These are phyloP conservation scores for Passiflora organensis DNA, from an alignment of 345 rosid species.

Conservation along the genomic window DNA sequence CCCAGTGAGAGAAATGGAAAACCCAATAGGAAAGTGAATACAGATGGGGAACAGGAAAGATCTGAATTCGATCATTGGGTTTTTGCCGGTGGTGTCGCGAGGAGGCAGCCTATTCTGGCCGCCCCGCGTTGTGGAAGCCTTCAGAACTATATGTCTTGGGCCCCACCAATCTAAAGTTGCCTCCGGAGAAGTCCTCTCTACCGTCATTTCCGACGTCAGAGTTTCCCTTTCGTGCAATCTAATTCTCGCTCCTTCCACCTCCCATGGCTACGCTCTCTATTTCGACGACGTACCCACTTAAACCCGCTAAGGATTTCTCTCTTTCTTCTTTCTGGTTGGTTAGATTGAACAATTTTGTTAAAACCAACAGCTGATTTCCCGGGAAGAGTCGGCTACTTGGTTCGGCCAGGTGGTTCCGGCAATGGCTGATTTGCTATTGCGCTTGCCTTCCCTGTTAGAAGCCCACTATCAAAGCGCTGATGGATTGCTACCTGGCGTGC, in stretches of 20 bases:
- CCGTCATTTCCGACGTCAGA: conserved; percentile 52
- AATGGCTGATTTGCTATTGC: conserved; percentile 56
- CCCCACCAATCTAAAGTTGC: conserved; percentile 8
- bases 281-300: conserved; percentile 54
- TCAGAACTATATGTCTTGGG: no score
- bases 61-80: no score
- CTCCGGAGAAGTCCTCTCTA: conserved; percentile 57
- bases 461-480: conserved; percentile 54
- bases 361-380: conserved; percentile 49
- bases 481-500: conserved; percentile 19
- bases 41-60: no score
- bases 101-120: no score
- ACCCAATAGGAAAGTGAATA: no score
- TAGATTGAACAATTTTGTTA: no score
- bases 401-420: conserved; percentile 58
- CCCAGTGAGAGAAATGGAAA: no score
- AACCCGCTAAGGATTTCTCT: not conserved
- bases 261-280: conserved; percentile 54
- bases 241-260: conserved; percentile 40
- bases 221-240: conserved; percentile 27
- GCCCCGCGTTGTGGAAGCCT: no score
- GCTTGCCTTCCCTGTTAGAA: conserved; percentile 59
- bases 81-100: no score
- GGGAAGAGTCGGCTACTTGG: conserved; percentile 53
- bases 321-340: not conserved